Percentiles rank a stretch among this genome's conserved stretches.
Evolutionary conservation across 2,329 filamentous ascomycete species (phyloP).

Genomic region (Aaosphaeria pasadenensis): DNA sequence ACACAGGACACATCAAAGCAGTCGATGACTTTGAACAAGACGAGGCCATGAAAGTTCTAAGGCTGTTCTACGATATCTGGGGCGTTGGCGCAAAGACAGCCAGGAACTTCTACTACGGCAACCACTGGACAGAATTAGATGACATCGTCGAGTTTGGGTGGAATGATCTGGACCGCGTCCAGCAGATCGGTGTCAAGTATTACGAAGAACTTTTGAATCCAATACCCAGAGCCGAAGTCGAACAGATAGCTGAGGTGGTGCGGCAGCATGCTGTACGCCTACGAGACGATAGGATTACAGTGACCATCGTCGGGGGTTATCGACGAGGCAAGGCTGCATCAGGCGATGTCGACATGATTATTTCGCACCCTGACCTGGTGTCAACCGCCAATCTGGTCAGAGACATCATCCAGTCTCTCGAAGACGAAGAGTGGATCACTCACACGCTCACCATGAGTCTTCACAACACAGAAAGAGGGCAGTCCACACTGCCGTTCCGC

Average conservation of each 20-base stretch:
- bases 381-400: constrained; percentile 69
- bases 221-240: constrained; percentile 72
- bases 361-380: constrained; percentile 72
- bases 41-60: constrained; percentile 61
- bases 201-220: constrained; percentile 77
- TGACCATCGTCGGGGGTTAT: constrained; percentile 74
- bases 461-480: constrained; percentile 69
- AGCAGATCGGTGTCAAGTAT: constrained; percentile 92
- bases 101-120: constrained; percentile 72
- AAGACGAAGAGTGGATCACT: constrained; percentile 69
- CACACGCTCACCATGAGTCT: constrained; percentile 73
- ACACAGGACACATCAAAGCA: constrained; percentile 60
- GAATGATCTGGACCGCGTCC: constrained; percentile 69
- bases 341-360: constrained; percentile 82
- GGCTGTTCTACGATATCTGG: constrained; percentile 81
- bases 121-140: constrained; percentile 78
- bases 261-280: constrained; percentile 65
- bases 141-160: constrained; percentile 84
- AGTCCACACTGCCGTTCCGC: constrained; percentile 59
- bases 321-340: constrained; percentile 70
- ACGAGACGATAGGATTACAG: constrained; percentile 53
- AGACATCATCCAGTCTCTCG: constrained; percentile 68
- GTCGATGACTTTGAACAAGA: constrained; percentile 64
- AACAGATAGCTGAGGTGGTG: constrained; percentile 63
- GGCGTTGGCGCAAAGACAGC: constrained; percentile 85